Conservation (phyloP, 768 basidiomycete genomes). For the Naganishia vishniacii region DNA sequence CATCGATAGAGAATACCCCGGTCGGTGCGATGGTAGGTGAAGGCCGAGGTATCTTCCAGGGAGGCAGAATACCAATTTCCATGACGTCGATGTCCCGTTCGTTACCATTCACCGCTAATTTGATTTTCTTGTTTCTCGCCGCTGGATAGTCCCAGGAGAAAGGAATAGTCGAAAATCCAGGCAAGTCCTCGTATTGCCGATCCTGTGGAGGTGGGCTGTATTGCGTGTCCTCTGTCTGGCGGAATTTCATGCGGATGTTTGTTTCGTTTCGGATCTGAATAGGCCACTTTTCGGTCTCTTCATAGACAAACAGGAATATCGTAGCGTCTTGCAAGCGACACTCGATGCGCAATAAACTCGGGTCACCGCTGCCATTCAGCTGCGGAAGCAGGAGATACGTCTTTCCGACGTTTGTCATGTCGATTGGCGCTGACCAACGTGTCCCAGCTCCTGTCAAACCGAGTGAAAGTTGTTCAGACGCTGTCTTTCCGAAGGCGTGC, state of each 20-base stretch:
- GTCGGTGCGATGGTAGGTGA: conserved; percentile 43
- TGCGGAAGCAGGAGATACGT: conserved; percentile 30
- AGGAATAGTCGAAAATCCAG: conserved; percentile 50
- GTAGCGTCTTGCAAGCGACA: conserved; percentile 79
- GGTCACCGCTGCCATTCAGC: conserved; percentile 1
- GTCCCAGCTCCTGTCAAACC: conserved; percentile 80
- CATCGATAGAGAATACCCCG: conserved; percentile 77
- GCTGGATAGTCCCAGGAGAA: conserved; percentile 97
- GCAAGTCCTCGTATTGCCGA: conserved; percentile 22
- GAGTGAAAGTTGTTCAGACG: conserved; percentile 68
- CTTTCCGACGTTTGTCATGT: conserved; percentile 82
- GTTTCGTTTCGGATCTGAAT: conserved; percentile 86
- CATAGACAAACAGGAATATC: conserved; percentile 73
- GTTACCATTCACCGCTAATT: conserved; percentile 60
- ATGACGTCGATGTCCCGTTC: conserved; percentile 75
- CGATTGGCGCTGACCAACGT: conserved; percentile 85
- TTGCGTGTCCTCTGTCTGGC: conserved; percentile 61
- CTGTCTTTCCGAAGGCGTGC: conserved; percentile 59
- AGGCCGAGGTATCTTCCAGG: conserved; percentile 64
- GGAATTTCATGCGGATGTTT: conserved; percentile 62
- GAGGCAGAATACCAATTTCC: conserved; percentile 88
- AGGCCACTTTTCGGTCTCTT: conserved; percentile 73
- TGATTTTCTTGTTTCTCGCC: conserved; percentile 69
- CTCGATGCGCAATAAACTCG: conserved; percentile 51
- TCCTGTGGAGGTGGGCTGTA: conserved; percentile 49